Conservation (phyloP, 2,329 filamentous ascomycete genomes). For the Aschersonia sp. region DNA sequence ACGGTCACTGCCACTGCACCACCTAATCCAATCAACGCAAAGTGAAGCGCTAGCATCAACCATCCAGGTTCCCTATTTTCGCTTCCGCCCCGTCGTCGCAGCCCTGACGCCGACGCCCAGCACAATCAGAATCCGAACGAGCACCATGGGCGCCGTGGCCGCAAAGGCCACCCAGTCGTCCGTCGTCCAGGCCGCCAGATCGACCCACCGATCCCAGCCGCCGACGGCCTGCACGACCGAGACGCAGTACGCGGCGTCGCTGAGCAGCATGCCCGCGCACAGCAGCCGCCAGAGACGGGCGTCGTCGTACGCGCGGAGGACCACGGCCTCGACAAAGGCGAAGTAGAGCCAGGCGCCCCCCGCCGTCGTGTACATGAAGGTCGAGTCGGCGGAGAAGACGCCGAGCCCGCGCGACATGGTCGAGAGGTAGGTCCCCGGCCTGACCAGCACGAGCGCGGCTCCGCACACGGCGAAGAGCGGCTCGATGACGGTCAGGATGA, state of each 20-base stretch:
- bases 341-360: conserved; percentile 14
- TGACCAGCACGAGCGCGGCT: conserved; percentile 13
- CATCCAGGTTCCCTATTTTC: background rate
- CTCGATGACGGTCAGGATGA: conserved; percentile 18
- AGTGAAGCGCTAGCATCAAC: background rate
- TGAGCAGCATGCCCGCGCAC: conserved; percentile 20
- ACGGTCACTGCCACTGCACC: too few species aligned
- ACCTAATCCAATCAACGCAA: too few species aligned
- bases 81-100: background rate
- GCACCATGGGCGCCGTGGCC: conserved; percentile 12
- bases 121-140: conserved; percentile 14
- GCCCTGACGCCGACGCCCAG: conserved; percentile 12
- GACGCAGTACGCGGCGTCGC: conserved; percentile 15
- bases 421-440: conserved; percentile 13
- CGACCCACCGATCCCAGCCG: conserved; percentile 14
- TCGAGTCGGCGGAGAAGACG: conserved; percentile 7
- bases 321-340: conserved; percentile 20
- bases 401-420: conserved; percentile 13
- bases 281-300: conserved; percentile 18
- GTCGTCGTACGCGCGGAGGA: conserved; percentile 18
- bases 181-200: conserved; percentile 12
- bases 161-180: conserved; percentile 14
- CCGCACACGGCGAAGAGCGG: conserved; percentile 18
- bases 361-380: conserved; percentile 9
- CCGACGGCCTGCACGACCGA: conserved; percentile 18